phyloP scores from a whole-genome alignment of 1,284 basidiomycete genomes.

The Moniliella sp. region DNA sequence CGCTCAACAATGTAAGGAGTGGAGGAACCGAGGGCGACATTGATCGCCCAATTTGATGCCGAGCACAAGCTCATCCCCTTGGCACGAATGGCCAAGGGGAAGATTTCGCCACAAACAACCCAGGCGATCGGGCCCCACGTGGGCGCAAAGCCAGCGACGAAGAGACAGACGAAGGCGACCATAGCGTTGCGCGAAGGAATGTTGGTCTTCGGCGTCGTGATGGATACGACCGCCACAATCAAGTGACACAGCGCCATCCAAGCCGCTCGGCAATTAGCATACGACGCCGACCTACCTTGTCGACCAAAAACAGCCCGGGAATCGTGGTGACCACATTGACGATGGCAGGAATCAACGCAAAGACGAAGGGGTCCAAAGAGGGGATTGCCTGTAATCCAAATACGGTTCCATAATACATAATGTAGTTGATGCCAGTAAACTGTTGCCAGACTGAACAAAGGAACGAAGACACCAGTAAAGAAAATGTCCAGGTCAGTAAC shows the following conservation, averaged over 20 bases:
- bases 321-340: slow-evolving; percentile 33
- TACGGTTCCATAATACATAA: slow-evolving; percentile 42
- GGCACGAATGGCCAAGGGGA: slow-evolving; percentile 45
- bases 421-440: slow-evolving; percentile 50
- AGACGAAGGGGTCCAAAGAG: slow-evolving; percentile 2
- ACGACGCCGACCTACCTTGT: neutral
- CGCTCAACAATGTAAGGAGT: slow-evolving; percentile 59
- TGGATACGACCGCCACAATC: slow-evolving; percentile 36
- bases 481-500: no score
- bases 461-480: no score
- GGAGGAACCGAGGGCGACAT: slow-evolving; percentile 37
- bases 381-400: neutral
- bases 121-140: slow-evolving; percentile 37
- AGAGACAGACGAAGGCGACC: slow-evolving; percentile 39
- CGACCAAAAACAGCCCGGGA: slow-evolving; percentile 12
- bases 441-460: slow-evolving; percentile 63
- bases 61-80: slow-evolving; percentile 55
- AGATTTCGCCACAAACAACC: slow-evolving; percentile 28
- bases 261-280: neutral
- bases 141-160: slow-evolving; percentile 35
- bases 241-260: slow-evolving; percentile 34
- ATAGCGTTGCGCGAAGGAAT: slow-evolving; percentile 35
- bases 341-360: slow-evolving; percentile 32
- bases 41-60: slow-evolving; percentile 46
- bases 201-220: slow-evolving; percentile 14